Evolutionary conservation across 371 early-diverging fungal species (phyloP), one percentile per base, ranked within the genome.

Genomic region (Apophysomyces variabilis): DNA sequence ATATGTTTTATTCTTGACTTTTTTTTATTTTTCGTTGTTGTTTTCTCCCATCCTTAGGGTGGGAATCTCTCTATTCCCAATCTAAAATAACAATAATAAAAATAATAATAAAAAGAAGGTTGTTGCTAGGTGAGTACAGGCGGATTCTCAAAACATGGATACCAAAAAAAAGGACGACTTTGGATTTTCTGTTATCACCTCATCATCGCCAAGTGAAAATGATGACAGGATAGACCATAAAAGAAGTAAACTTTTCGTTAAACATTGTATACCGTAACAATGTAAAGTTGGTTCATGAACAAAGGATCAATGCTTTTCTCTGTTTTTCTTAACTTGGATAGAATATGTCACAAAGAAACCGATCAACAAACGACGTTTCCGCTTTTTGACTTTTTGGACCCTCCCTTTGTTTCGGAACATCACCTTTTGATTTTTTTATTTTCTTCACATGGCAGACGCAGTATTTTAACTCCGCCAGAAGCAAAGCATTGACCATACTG

Each of bases 371-470:
- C 16, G 13, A 18, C 9, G 13, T 45, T 13, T 18, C 46, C 14
- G 43, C 43, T 45, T 26, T 26, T 26, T 26, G 32, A 26, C 32
- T 26, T 26, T 26, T 26, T 26, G 32, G 32, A 26, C 32, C 32
- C 32, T 26, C 32, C 46, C 54, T 26, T 50, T 50, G 54, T 50
- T 50, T 50, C 54, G 54, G 54, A 50, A 50, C 21, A 50, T 50
- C 54, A 50, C 54, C 54, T 26, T 50, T 50, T 26, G 32, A 26
- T 26, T 26, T 26, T 26, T 26, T 26, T 26, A 1, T 50, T 50
- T 50, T 50, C 54, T 50, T 50, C 54, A 50, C 54, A 50, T 50
- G 54, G 54, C 54, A 50, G 54, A 50, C 21, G 54, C 54, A 50
- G 21, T 21, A 26, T 50, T 50, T 50, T 6, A 8, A 50, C 21